Evolutionary conservation across 768 basidiomycete genomes (phyloP), one percentile per base, ranked within the genome.

Genomic region (Auriscalpium orientale): DNA sequence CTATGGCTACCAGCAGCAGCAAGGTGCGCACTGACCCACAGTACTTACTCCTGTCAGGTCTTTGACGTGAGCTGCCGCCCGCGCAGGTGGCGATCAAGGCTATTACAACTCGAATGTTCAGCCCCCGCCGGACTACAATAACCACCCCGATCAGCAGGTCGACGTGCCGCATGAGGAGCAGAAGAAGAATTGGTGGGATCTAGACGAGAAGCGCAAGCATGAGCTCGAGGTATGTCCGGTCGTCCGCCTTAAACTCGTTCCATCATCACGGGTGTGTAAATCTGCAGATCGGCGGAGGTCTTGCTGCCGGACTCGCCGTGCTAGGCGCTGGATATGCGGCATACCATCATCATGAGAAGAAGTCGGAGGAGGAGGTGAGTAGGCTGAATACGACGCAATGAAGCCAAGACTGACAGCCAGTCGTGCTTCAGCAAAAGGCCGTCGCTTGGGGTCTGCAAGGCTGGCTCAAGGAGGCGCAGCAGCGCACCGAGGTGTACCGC

Each of bases 271-370:
- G 28, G 28, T 7, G 28, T 28, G n/a, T n/a, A n/a, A n/a, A 35
- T 35, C 8, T 46, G 34, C 61, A 89, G 87, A 63, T 87, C 56
- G 87, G 82, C 18, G 87, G 83, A 18, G 87, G 83, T 21, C 52
- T 89, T 33, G 68, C 77, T 37, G 81, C 74, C 1, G 87, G 83
- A 0, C 65, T 71, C n/a, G 82, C 76, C 16, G 63, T 71, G 21
- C 48, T 84, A 16, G 84, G 74, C 53, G 83, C 67, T 8, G 86
- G 83, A 4, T 63, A 71, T 52, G 65, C 64, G 34, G 80, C 79
- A 2, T 82, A 74, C 68, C 82, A 84, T 55, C 58, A 79, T 2
- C 81, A 86, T 59, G 73, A 79, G 59, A 73, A 85, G 60, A 74
- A 81, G 59, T 70, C 70, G 40, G 70, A 80, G 49, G 81, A 86